Evolutionary conservation across 306 rosid genomes (phyloP), one percentile per base, ranked within the genome.

Genomic region (Pyrus bretschneideri): DNA sequence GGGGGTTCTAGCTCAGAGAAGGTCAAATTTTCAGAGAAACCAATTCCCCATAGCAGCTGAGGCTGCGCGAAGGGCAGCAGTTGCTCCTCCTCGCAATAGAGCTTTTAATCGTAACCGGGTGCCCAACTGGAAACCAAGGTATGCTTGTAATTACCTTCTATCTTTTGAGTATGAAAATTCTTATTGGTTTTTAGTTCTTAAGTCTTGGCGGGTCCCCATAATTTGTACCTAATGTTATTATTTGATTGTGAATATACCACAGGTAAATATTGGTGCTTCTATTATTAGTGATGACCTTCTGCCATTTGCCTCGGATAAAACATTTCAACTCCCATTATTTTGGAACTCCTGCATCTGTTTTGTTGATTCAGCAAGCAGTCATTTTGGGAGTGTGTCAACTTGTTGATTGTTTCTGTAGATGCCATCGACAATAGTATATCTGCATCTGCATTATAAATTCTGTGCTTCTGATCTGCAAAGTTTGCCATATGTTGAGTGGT

Each of bases 111-210:
- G 29, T 27, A 88, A 80, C 82, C 81, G 82, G 88, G 66, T 62
- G 52, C 83, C 91, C 78, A 88, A 79, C 88, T 88, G 90, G 96
- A 96, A 86, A 88, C 44, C 93, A 91, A 92, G 99, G 99, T 95
- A 87, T 71, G 35, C 8, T 64, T 17, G 15, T 31, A 9, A 42
- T 23, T 3, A 40, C 27, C 38, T n/a, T 9, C 52, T 69, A 2
- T 8, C 23, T 5, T 30, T 9, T 10, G 23, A 21, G 11, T 30
- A 2, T 11, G 17, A 15, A 6, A 33, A 23, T 46, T 65, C 19
- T 49, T 25, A 14, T 45, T 67, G 52, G 58, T 13, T 42, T 70
- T 67, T 51, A 38, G 38, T 31, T 54, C 31, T 62, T 9, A 33
- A 22, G 58, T 74, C 38, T 13, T 76, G 27, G 8, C 71, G 21